phyloP scores from a whole-genome alignment of 164 flowering plant genomes.

The Aristolochia californica region DNA sequence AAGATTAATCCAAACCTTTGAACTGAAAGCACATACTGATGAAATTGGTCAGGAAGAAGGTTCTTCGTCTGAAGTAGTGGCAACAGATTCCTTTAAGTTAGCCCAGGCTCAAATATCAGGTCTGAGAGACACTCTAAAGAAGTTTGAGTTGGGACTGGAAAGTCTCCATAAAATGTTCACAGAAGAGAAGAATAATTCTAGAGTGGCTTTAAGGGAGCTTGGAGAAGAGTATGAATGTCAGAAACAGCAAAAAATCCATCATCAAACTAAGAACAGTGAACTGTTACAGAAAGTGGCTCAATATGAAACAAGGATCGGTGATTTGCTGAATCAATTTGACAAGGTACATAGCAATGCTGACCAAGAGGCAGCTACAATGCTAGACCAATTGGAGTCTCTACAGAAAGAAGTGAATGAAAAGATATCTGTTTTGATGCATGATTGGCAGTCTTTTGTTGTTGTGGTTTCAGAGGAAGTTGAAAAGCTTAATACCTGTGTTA shows the following conservation, averaged over 20 bases:
- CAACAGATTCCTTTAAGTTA: slow-evolving; percentile 26
- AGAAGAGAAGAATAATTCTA: too few species aligned
- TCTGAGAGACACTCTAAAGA: slow-evolving; percentile 37
- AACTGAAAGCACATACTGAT: slow-evolving; percentile 51
- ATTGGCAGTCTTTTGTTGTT: slow-evolving; percentile 33
- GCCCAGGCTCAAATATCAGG: slow-evolving; percentile 28
- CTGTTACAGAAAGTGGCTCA: slow-evolving; percentile 29
- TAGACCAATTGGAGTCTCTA: slow-evolving; percentile 33
- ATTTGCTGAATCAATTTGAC: slow-evolving; percentile 32
- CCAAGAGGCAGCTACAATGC: slow-evolving; percentile 23
- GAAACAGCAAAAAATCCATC: slow-evolving; percentile 23
- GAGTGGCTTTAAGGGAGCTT: slow-evolving; percentile 27
- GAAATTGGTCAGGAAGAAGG: slow-evolving; percentile 35
- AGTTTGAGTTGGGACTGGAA: slow-evolving; percentile 30
- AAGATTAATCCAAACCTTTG: slow-evolving; percentile 80
- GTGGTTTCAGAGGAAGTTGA: slow-evolving; percentile 29
- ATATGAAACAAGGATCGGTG: slow-evolving; percentile 29
- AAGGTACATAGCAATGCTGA: slow-evolving; percentile 30
- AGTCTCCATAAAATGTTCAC: too few species aligned
- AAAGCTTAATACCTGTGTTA: slow-evolving; percentile 36
- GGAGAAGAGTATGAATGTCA: slow-evolving; percentile 39
- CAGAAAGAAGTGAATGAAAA: slow-evolving; percentile 36
- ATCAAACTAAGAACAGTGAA: slow-evolving; percentile 29
- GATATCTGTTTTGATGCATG: slow-evolving; percentile 27
- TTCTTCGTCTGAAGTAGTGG: slow-evolving; percentile 16